Conservation (phyloP, 805 yeast genomes). For the Metschnikowia anglica region DNA sequence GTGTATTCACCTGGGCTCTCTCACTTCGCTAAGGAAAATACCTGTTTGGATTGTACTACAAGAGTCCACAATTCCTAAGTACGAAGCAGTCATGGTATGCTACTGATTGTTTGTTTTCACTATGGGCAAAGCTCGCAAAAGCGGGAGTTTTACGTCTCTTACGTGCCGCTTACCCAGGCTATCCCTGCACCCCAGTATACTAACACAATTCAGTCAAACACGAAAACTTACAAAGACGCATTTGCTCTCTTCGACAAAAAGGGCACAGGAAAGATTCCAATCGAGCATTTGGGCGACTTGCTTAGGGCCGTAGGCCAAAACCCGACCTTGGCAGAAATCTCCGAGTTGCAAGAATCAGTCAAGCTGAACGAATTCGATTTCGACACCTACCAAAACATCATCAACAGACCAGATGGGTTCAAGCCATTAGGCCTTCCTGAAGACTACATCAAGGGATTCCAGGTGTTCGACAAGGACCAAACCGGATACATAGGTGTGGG, state of each 20-base stretch:
- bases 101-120: too few relatives aligned
- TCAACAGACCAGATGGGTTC: constrained; percentile 86
- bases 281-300: constrained; percentile 84
- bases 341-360: constrained; percentile 43
- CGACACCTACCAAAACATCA: constrained; percentile 71
- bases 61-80: neutral
- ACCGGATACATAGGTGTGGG: constrained; percentile 98
- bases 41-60: neutral
- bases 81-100: too few relatives aligned
- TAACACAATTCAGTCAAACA: constrained; percentile 28
- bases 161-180: too few relatives aligned
- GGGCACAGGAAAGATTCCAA: constrained; percentile 88
- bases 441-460: constrained; percentile 90
- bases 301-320: constrained; percentile 97
- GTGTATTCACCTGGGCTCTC: neutral
- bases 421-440: constrained; percentile 83
- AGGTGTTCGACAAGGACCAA: constrained; percentile 93
- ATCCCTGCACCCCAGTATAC: too few relatives aligned
- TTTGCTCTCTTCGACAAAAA: constrained; percentile 95
- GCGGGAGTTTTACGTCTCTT: too few relatives aligned
- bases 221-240: constrained; percentile 74
- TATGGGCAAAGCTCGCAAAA: too few relatives aligned
- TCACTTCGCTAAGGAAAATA: too few relatives aligned
- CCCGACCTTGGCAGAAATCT: constrained; percentile 88
- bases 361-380: constrained; percentile 60